These are phyloP conservation scores for Suillus americanus DNA, from an alignment of 768 basidiomycete genomes.

Conservation along the genomic window DNA sequence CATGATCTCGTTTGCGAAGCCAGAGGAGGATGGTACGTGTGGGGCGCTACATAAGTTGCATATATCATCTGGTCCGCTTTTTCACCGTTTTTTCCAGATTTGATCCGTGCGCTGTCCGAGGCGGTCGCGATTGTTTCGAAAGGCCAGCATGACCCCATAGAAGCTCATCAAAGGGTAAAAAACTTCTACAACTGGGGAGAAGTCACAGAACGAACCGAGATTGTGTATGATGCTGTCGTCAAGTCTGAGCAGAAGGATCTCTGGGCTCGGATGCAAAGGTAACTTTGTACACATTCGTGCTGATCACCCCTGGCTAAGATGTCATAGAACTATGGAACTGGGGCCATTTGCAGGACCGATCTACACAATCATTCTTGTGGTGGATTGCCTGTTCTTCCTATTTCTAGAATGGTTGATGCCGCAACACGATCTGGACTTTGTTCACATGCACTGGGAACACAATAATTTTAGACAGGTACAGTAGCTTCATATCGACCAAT, in stretches of 20 bases:
- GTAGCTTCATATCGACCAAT: background rate
- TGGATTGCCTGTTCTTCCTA: constrained; percentile 86
- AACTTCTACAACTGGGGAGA: constrained; percentile 87
- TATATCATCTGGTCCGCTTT: background rate
- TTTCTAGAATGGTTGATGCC: constrained; percentile 87
- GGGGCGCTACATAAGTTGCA: background rate
- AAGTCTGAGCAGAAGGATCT: constrained; percentile 62
- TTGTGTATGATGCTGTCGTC: constrained; percentile 74
- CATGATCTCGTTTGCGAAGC: constrained; percentile 93
- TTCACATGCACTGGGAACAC: constrained; percentile 61
- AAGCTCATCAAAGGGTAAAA: constrained; percentile 75
- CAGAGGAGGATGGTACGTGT: constrained; percentile 85
- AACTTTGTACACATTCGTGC: constrained; percentile 12
- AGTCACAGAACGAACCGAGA: constrained; percentile 78
- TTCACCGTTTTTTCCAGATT: constrained; percentile 50
- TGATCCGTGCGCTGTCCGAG: constrained; percentile 78
- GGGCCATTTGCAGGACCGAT: constrained; percentile 86
- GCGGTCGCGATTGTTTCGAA: constrained; percentile 70
- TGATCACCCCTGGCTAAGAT: background rate
- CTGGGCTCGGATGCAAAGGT: constrained; percentile 80
- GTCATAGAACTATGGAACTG: constrained; percentile 67
- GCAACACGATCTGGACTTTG: constrained; percentile 72
- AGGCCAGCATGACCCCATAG: constrained; percentile 71
- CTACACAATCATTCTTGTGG: constrained; percentile 82
- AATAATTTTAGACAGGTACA: constrained; percentile 33